phyloP scores from a whole-genome alignment of 306 rosid genomes.

The Pachyrhizus erosus region DNA sequence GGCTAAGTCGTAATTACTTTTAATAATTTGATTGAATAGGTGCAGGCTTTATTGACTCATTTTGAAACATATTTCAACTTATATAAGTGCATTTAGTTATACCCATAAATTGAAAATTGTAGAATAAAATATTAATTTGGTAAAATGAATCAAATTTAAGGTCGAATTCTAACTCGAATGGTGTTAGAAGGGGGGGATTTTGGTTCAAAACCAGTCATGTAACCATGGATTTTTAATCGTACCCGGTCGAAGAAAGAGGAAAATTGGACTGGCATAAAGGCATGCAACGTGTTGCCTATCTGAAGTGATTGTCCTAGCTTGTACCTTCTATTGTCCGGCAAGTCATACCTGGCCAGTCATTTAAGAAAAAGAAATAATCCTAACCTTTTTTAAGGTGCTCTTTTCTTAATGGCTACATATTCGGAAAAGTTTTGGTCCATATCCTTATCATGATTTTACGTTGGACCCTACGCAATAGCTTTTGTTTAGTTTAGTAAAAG shows the following conservation, averaged over 20 bases:
- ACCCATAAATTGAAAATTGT: background rate
- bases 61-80: background rate
- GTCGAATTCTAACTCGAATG: background rate
- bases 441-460: conserved; percentile 40
- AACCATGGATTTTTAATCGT: background rate
- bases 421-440: conserved; percentile 29
- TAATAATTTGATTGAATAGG: background rate
- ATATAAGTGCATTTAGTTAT: conserved; percentile 15
- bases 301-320: conserved; percentile 25
- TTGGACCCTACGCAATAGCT: conserved; percentile 41
- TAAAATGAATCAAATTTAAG: background rate
- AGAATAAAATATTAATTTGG: background rate
- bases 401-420: conserved; percentile 17
- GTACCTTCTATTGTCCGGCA: conserved; percentile 50
- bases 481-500: conserved; percentile 31
- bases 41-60: background rate
- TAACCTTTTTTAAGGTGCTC: conserved; percentile 27
- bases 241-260: background rate
- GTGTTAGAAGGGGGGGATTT: background rate
- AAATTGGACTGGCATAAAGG: conserved; percentile 9
- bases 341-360: background rate
- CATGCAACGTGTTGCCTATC: conserved; percentile 34
- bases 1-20: background rate
- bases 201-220: background rate
- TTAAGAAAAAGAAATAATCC: conserved; percentile 10